Base-by-base conservation (phyloP, 164 flowering plant genomes). In the Malania oleifera region DNA sequence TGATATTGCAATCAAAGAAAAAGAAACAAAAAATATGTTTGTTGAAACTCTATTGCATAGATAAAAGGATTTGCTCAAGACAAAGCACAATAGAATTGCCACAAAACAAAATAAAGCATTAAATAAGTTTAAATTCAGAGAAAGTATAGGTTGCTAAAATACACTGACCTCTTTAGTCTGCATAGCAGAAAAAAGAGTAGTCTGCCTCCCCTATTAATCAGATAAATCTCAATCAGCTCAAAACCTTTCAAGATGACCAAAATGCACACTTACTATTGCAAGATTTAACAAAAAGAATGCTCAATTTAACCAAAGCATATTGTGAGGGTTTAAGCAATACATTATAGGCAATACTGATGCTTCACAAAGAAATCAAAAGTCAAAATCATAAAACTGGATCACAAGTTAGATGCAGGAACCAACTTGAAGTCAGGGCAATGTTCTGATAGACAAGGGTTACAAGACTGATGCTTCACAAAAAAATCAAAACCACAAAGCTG, bases 111-210 rank as follows among this genome's bases (percentile, higher is more conserved):
- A 31, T 9, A 31, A 31, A 31, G 35, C 9, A 4, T 31, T 31
- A 9, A n/a, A n/a, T n/a, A 2, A 20, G 3, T 13, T 15, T 22
- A 10, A 8, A 46, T 8, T 8, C 7, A 22, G 12, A 46, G 25
- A 20, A 43, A 22, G 8, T 17, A 0, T n/a, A 34, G 29, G 28
- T 22, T 49, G 37, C 13, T 31, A 44, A 59, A 19, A 46, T 25
- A 3, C 37, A 53, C 73, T 44, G 51, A 93, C 98, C 97, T 95
- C 84, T 60, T 82, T 82, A 5, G 96, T 91, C 70, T 90, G 99
- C 29, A 97, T 93, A 56, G 99, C 99, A 54, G 99, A 90, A 62
- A 93, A 90, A 29, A 93, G 82, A 64, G 96, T 96, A 18, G 99
- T 95, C 66, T 90, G 95, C 75, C 99, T 80, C 47, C 60, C 72